These are phyloP conservation scores for Leccinum variicolor DNA, from an alignment of 768 basidiomycete genomes.

Conservation along the genomic window DNA sequence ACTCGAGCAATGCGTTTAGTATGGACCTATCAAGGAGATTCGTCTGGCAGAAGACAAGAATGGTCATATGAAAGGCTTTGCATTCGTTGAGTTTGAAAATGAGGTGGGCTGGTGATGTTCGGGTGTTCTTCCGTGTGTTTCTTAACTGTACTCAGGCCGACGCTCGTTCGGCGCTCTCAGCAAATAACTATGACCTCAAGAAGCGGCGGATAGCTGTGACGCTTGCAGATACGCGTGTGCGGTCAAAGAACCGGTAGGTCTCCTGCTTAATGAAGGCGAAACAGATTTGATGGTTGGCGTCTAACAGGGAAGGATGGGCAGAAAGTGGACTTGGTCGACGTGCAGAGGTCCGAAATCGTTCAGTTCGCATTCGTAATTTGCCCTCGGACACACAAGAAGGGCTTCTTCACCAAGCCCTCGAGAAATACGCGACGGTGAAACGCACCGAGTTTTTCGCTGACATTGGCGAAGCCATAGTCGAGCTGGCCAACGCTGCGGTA, in stretches of 20 bases:
- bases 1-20: conserved; percentile 42
- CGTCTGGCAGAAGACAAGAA: conserved; percentile 73
- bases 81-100: conserved; percentile 86
- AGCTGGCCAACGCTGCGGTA: conserved; percentile 65
- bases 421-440: conserved; percentile 68
- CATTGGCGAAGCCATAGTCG: conserved; percentile 57
- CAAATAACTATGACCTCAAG: conserved; percentile 87
- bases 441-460: conserved; percentile 74
- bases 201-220: conserved; percentile 90
- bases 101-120: conserved; percentile 47
- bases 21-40: conserved; percentile 78
- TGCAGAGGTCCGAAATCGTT: conserved; percentile 62
- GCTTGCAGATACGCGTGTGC: conserved; percentile 69
- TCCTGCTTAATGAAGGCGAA: neutral
- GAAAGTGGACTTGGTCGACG: conserved; percentile 56
- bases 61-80: conserved; percentile 77
- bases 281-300: neutral
- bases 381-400: conserved; percentile 84
- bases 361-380: conserved; percentile 72
- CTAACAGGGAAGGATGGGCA: conserved; percentile 37
- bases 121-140: neutral
- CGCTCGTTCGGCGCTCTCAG: conserved; percentile 65
- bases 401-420: conserved; percentile 83
- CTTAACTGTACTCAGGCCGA: conserved; percentile 48
- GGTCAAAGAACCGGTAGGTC: conserved; percentile 50